These are phyloP conservation scores for Cryptosporidium meleagridis DNA, from an alignment of 169 alveolate genomes.

Conservation along the genomic window DNA sequence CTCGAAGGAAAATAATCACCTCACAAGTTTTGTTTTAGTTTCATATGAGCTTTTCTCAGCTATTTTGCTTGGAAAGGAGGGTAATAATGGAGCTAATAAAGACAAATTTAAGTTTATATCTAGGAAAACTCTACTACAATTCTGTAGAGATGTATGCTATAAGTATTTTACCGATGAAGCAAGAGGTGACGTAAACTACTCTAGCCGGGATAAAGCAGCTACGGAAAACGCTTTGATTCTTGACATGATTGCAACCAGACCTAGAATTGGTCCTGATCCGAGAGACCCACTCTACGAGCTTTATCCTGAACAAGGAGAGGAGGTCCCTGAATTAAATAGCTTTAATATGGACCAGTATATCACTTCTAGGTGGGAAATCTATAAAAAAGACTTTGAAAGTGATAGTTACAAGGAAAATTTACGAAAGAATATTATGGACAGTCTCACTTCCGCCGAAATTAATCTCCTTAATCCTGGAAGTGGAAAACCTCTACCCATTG, in stretches of 20 bases:
- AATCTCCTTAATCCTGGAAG: conserved; percentile 13
- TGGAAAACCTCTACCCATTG: neutral
- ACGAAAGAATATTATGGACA: conserved; percentile 36
- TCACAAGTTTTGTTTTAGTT: conserved; percentile 51
- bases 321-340: conserved; percentile 49
- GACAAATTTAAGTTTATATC: conserved; percentile 51
- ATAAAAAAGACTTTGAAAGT: conserved; percentile 20
- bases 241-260: conserved; percentile 64
- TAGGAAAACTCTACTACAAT: conserved; percentile 24
- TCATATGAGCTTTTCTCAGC: conserved; percentile 66
- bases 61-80: conserved; percentile 64
- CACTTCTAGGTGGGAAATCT: conserved; percentile 67
- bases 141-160: conserved; percentile 70
- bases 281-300: conserved; percentile 58
- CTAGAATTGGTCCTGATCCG: conserved; percentile 63
- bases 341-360: conserved; percentile 69
- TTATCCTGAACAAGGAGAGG: conserved; percentile 71
- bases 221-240: conserved; percentile 30
- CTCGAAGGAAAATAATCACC: conserved; percentile 61
- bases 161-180: conserved; percentile 74
- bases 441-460: conserved; percentile 42
- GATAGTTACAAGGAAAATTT: conserved; percentile 7
- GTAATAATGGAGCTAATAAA: neutral
- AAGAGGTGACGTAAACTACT: conserved; percentile 58
- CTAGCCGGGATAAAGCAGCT: conserved; percentile 36